Evolutionary conservation across 345 rosid genomes (phyloP).

Genomic region (Gossypium australe): DNA sequence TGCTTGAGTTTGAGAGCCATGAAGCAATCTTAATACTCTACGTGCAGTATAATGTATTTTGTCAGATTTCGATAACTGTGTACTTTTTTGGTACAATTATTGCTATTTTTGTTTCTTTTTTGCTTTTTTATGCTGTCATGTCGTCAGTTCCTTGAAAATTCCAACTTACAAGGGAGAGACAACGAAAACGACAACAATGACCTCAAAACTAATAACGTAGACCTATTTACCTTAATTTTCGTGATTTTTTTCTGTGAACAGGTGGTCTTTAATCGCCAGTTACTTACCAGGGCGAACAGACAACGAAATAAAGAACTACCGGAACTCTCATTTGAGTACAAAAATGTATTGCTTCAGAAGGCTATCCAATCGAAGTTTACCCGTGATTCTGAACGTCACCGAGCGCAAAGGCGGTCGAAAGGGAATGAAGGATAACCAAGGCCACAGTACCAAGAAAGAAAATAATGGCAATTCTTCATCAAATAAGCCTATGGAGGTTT

Average conservation of each 20-base stretch:
- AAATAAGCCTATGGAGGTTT: not conserved
- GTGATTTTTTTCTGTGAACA: not conserved
- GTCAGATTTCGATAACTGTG: too few species aligned
- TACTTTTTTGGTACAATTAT: not conserved
- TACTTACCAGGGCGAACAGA: conserved; percentile 64
- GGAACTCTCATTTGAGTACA: conserved; percentile 61
- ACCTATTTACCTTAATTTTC: too few species aligned
- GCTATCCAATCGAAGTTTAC: not conserved
- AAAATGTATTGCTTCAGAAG: conserved; percentile 36
- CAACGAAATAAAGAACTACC: conserved; percentile 64
- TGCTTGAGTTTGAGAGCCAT: too few species aligned
- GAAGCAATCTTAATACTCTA: too few species aligned
- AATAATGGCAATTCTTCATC: not conserved
- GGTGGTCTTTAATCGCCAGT: conserved; percentile 64
- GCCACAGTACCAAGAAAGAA: not conserved
- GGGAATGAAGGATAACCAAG: conserved; percentile 23
- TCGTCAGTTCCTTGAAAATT: not conserved
- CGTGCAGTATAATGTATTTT: too few species aligned
- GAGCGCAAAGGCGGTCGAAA: conserved; percentile 25
- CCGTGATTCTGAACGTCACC: conserved; percentile 10
- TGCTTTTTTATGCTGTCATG: not conserved
- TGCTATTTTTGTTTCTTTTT: not conserved
- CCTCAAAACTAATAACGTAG: too few species aligned
- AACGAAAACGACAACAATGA: too few species aligned
- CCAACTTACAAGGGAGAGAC: too few species aligned